Evolutionary conservation across 106 monocot genomes (phyloP).

Genomic region (Phalaenopsis aphrodite): DNA sequence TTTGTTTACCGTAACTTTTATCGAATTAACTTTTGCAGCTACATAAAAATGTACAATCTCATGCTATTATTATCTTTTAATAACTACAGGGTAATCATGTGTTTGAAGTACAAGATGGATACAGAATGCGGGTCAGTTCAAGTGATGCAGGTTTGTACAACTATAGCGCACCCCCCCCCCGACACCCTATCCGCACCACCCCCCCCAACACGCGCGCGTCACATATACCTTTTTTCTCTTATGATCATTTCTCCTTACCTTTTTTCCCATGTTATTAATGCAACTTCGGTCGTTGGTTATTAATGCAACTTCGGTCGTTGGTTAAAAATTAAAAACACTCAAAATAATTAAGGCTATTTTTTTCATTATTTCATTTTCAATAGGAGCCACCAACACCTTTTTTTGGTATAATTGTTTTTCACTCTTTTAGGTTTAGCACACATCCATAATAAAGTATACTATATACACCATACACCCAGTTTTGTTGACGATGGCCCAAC

Average conservation of each 20-base stretch:
- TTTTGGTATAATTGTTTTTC: too few relatives aligned
- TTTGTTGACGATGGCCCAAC: too few relatives aligned
- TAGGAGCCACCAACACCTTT: too few relatives aligned
- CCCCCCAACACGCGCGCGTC: too few relatives aligned
- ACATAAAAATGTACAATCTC: constrained; percentile 1
- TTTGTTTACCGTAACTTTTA: not conserved
- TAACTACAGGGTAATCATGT: constrained; percentile 67
- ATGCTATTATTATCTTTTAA: not conserved
- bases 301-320: not conserved
- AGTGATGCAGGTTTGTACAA: constrained; percentile 34
- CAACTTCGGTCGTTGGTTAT: not conserved
- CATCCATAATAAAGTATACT: not conserved
- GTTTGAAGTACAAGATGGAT: constrained; percentile 88
- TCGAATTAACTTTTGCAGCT: not conserved
- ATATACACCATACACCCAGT: not conserved
- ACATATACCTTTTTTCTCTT: not conserved
- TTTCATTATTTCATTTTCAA: not conserved
- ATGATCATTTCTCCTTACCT: not conserved
- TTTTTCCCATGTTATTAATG: not conserved
- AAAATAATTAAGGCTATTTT: not conserved
- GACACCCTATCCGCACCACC: too few relatives aligned
- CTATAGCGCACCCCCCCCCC: too few relatives aligned
- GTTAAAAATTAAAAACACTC: not conserved
- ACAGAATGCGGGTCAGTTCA: constrained; percentile 45
- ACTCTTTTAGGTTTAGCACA: not conserved